phyloP scores from a whole-genome alignment of 495 filamentous ascomycete species.

The Penicillium angulare region DNA sequence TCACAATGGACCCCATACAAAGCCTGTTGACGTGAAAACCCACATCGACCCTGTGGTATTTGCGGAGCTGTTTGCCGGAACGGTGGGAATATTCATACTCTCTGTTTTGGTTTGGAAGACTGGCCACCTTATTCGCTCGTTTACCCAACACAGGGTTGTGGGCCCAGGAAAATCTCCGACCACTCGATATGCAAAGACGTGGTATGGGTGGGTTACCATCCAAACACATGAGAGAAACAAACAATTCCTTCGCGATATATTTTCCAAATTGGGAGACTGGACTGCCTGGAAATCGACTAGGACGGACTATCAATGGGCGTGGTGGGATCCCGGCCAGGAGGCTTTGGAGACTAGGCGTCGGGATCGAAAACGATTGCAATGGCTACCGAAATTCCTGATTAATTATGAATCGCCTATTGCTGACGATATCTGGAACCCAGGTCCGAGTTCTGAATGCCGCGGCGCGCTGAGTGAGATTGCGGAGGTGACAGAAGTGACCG shows the following conservation, averaged over 20 bases:
- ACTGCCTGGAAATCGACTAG: conserved; percentile 36
- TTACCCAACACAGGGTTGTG: conserved; percentile 35
- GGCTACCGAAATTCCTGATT: conserved; percentile 26
- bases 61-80: conserved; percentile 38
- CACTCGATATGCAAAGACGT: conserved; percentile 41
- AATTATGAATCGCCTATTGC: conserved; percentile 27
- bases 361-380: conserved; percentile 10
- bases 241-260: conserved; percentile 15
- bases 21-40: conserved; percentile 13
- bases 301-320: conserved; percentile 38
- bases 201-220: conserved; percentile 46
- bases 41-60: conserved; percentile 31
- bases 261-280: conserved; percentile 21
- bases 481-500: too few relatives aligned
- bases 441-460: conserved; percentile 9
- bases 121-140: conserved; percentile 35
- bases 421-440: conserved; percentile 30
- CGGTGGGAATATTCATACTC: conserved; percentile 37
- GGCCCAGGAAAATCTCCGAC: conserved; percentile 27
- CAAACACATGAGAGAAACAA: conserved; percentile 35
- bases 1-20: conserved; percentile 14
- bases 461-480: conserved; percentile 20
- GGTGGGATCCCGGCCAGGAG: conserved; percentile 41
- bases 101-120: conserved; percentile 43
- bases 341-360: conserved; percentile 16